Evolutionary conservation across 495 filamentous ascomycete genomes (phyloP).

Genomic region (Podospora australis): DNA sequence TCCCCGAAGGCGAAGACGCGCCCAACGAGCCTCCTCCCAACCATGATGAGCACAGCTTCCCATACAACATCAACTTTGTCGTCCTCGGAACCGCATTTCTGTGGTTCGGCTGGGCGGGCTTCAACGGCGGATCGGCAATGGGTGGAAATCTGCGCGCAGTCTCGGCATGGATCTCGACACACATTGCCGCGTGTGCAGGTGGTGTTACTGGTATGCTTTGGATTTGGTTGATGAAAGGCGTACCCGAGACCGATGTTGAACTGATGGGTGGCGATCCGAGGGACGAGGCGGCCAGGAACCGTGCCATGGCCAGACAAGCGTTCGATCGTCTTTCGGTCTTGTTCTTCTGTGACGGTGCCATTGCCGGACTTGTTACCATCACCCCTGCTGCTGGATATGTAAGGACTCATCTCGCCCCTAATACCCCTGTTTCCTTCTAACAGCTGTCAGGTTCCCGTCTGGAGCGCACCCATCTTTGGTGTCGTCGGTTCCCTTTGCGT

Average conservation of each 20-base stretch:
- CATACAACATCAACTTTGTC: constrained; percentile 91
- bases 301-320: not conserved
- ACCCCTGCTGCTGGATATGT: constrained; percentile 78
- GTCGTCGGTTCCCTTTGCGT: constrained; percentile 10
- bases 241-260: not conserved
- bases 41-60: constrained; percentile 32
- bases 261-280: constrained; percentile 38
- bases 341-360: constrained; percentile 87
- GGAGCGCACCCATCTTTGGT: constrained; percentile 14
- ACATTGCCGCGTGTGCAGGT: constrained; percentile 75
- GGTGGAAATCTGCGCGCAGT: constrained; percentile 83
- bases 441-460: constrained; percentile 9
- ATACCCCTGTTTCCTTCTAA: not conserved
- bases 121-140: constrained; percentile 89
- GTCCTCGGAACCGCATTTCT: constrained; percentile 85
- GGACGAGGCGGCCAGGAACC: not conserved
- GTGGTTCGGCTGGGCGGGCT: constrained; percentile 95
- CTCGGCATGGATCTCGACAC: constrained; percentile 86
- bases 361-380: constrained; percentile 77
- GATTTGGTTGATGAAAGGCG: constrained; percentile 9
- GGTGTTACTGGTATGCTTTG: constrained; percentile 56
- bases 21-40: constrained; percentile 40
- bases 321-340: constrained; percentile 88
- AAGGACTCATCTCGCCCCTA: constrained; percentile 25
- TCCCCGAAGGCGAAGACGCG: constrained; percentile 76